These are phyloP conservation scores for Zygotorulaspora florentina DNA, from an alignment of 805 yeast species.

Conservation along the genomic window DNA sequence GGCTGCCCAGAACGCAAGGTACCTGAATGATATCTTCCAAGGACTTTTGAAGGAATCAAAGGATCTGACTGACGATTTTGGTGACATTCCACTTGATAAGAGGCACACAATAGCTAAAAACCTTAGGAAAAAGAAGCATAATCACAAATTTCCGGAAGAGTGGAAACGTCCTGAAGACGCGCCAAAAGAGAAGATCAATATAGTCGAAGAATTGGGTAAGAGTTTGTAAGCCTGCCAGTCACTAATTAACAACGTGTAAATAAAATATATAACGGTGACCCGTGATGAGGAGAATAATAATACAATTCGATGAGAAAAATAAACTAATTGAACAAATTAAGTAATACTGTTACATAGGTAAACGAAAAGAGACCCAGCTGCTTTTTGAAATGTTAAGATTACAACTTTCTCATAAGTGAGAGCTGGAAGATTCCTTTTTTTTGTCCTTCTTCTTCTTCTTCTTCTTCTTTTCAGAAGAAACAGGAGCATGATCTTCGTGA, in stretches of 20 bases:
- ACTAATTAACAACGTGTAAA: neutral
- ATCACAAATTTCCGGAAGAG: conserved; percentile 61
- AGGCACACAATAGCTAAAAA: conserved; percentile 57
- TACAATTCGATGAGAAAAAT: conserved; percentile 1
- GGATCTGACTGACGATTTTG: conserved; percentile 56
- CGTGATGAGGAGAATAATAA: conserved; percentile 1
- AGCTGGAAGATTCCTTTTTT: conserved; percentile 37
- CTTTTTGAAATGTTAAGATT: no score
- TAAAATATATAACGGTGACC: neutral
- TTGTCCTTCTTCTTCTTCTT: conserved; percentile 53
- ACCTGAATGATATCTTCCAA: conserved; percentile 59
- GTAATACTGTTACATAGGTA: neutral
- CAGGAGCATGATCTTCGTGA: conserved; percentile 31
- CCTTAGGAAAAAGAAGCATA: conserved; percentile 39
- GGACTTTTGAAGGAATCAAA: conserved; percentile 62
- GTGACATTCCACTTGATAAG: conserved; percentile 76
- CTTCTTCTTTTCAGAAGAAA: conserved; percentile 39
- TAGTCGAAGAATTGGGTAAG: conserved; percentile 16
- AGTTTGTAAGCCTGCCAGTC: conserved; percentile 3
- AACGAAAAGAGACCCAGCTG: no score
- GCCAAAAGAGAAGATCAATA: conserved; percentile 40
- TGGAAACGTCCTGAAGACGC: conserved; percentile 80
- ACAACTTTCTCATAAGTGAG: conserved; percentile 1
- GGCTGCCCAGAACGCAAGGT: conserved; percentile 82
- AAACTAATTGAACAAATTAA: neutral